Conservation (phyloP, 805 yeast species). For the Saturnispora bothae region DNA sequence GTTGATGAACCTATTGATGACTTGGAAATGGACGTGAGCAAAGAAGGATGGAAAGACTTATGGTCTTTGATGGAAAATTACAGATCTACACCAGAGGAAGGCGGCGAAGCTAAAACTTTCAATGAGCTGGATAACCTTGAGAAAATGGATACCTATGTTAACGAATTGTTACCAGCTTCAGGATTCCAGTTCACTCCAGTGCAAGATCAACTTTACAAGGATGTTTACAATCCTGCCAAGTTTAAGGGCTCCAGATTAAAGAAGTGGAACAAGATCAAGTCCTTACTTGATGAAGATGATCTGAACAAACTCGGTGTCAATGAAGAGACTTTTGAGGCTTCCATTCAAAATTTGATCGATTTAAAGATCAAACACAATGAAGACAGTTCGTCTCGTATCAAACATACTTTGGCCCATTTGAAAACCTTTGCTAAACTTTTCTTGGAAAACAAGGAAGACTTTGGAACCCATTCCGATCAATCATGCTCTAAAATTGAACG, state of each 20-base stretch:
- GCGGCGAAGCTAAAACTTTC: slow-evolving; percentile 6
- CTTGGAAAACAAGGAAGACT: slow-evolving; percentile 8
- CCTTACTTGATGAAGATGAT: slow-evolving; percentile 18
- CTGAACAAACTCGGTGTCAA: slow-evolving; percentile 15
- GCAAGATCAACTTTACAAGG: slow-evolving; percentile 22
- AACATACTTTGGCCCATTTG: slow-evolving; percentile 18
- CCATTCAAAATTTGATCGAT: slow-evolving; percentile 15
- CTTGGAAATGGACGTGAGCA: neutral
- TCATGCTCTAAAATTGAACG: slow-evolving; percentile 14
- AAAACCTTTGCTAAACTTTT: slow-evolving; percentile 20
- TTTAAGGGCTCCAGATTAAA: slow-evolving; percentile 19
- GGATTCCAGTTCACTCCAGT: slow-evolving; percentile 21
- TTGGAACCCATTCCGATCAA: slow-evolving; percentile 3
- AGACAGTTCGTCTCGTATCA: slow-evolving; percentile 18
- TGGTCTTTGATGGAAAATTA: slow-evolving; percentile 7
- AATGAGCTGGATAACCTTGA: slow-evolving; percentile 10
- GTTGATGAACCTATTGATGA: slow-evolving; percentile 23
- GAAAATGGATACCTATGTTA: slow-evolving; percentile 15
- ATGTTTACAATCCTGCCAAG: slow-evolving; percentile 21
- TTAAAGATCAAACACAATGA: slow-evolving; percentile 19
- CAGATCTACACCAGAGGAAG: slow-evolving; percentile 10
- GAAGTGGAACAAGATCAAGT: slow-evolving; percentile 22
- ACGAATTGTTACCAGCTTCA: slow-evolving; percentile 15
- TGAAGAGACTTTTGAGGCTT: slow-evolving; percentile 17
- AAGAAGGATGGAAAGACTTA: neutral